Conservation (phyloP, 768 basidiomycete species). For the Leccinum disarticulatum region DNA sequence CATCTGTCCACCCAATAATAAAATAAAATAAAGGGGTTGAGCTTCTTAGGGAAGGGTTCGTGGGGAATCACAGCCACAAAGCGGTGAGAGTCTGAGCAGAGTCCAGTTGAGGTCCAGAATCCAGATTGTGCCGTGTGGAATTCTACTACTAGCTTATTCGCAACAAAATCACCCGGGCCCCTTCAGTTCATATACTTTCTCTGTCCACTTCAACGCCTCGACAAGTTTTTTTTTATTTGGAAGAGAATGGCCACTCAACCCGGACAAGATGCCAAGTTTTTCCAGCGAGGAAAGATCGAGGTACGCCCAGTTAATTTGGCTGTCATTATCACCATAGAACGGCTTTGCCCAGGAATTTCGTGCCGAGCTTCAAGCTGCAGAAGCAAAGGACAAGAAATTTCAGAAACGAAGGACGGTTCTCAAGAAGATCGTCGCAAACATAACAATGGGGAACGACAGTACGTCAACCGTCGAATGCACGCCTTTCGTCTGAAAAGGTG, state of each 20-base stretch:
- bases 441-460: conserved; percentile 99
- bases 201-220: not conserved
- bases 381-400: conserved; percentile 96
- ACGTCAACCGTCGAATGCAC: conserved; percentile 37
- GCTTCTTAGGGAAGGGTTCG: too few relatives aligned
- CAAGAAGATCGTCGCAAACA: conserved; percentile 98
- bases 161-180: not conserved
- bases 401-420: conserved; percentile 89
- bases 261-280: conserved; percentile 90
- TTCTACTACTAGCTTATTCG: not conserved
- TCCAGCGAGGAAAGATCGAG: conserved; percentile 89
- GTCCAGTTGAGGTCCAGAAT: too few relatives aligned
- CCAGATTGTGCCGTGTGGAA: too few relatives aligned
- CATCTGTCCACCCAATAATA: too few relatives aligned
- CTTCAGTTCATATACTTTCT: conserved; percentile 1
- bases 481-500: conserved; percentile 18
- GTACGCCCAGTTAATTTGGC: conserved; percentile 37
- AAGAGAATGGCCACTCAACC: conserved; percentile 47
- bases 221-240: not conserved
- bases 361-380: conserved; percentile 85
- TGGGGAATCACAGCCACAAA: too few relatives aligned
- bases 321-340: conserved; percentile 13
- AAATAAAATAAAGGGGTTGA: too few relatives aligned
- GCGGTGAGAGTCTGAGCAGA: too few relatives aligned
- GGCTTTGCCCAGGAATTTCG: conserved; percentile 70